phyloP scores from a whole-genome alignment of 805 yeast genomes.

The Metschnikowia corniflorae region DNA sequence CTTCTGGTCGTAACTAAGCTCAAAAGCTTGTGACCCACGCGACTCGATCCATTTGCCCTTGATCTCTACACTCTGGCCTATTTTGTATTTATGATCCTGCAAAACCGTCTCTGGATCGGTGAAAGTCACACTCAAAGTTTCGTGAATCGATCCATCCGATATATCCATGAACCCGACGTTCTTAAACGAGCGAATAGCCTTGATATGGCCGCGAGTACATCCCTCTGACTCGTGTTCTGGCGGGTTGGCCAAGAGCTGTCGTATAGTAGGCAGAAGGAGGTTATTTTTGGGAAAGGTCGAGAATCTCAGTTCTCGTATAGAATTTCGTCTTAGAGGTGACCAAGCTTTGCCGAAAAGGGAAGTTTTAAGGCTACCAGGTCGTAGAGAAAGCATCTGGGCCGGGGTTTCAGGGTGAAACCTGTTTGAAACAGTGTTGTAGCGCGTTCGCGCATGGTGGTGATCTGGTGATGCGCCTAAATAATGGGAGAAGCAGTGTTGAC shows the following conservation, averaged over 20 bases:
- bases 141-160: slow-evolving; percentile 67
- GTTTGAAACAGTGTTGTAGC: too few species aligned
- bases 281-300: too few species aligned
- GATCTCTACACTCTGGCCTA: slow-evolving; percentile 38
- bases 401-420: too few species aligned
- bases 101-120: slow-evolving; percentile 23
- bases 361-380: too few species aligned
- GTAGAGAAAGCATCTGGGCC: too few species aligned
- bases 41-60: slow-evolving; percentile 34
- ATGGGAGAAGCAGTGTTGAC: too few species aligned
- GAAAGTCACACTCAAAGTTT: slow-evolving; percentile 49
- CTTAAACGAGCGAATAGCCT: slow-evolving; percentile 67
- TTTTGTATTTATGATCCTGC: slow-evolving; percentile 40
- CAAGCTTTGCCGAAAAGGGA: too few species aligned
- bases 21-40: slow-evolving; percentile 31
- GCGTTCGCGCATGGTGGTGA: too few species aligned
- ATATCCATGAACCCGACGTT: slow-evolving; percentile 77
- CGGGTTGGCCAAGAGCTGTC: slow-evolving; percentile 11
- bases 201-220: slow-evolving; percentile 61
- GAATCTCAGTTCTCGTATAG: too few species aligned
- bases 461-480: too few species aligned
- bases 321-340: too few species aligned
- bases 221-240: slow-evolving; percentile 27
- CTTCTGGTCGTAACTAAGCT: slow-evolving; percentile 24
- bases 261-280: slow-evolving; percentile 11